A percentile compares a stretch with the other conserved stretches of the same genome.
Evolutionary conservation across 148 eudicot species (phyloP).

Genomic region (Vaccinium vitisidaea): DNA sequence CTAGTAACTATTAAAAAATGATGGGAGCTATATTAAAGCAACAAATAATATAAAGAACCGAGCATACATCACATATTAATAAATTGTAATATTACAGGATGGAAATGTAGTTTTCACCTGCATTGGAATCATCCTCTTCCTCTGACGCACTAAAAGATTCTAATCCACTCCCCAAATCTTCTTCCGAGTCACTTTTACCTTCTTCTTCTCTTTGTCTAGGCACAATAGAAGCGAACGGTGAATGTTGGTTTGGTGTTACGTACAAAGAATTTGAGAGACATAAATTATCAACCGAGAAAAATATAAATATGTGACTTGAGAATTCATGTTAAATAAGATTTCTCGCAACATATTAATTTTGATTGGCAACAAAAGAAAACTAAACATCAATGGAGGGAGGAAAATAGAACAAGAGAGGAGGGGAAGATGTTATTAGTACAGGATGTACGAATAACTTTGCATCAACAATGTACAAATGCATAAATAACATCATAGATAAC

Average conservation of each 20-base stretch:
- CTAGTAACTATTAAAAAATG: not conserved
- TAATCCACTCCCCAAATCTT: not conserved
- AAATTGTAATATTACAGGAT: not conserved
- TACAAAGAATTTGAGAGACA: not conserved
- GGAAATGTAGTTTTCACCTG: conserved; percentile 1
- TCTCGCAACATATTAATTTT: not conserved
- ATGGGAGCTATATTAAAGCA: not conserved
- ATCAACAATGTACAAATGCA: not conserved
- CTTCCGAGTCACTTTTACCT: conserved; percentile 2
- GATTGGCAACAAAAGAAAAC: not conserved
- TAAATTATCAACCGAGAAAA: not conserved
- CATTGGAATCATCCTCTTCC: conserved; percentile 2
- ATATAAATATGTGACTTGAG: not conserved
- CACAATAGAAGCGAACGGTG: not conserved
- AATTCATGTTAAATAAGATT: not conserved
- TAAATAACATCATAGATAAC: not conserved
- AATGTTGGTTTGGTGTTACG: not conserved
- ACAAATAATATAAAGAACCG: not conserved
- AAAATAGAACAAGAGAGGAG: conserved; percentile 1
- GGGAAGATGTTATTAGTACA: not conserved
- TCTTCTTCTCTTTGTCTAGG: conserved; percentile 8
- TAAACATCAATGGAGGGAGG: not conserved
- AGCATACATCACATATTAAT: not conserved
- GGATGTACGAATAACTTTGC: not conserved
- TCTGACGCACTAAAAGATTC: not conserved